Conservation (phyloP, 2,329 filamentous ascomycete genomes). For the Orbilia quercus region DNA sequence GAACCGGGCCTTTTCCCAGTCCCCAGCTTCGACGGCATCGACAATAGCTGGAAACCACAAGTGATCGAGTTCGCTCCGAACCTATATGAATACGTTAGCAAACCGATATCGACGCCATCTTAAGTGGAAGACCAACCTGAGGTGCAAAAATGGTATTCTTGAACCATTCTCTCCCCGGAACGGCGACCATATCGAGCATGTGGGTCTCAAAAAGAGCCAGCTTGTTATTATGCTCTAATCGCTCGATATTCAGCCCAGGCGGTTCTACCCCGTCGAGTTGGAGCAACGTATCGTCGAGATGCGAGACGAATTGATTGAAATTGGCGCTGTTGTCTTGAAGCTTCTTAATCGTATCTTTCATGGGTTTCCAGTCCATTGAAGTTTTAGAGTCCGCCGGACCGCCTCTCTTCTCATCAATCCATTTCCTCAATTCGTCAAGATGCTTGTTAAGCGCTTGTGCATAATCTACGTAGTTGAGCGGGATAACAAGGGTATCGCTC, state of each 20-base stretch:
- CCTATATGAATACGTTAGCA: conserved; percentile 30
- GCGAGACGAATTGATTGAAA: conserved; percentile 77
- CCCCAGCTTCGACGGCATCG: conserved; percentile 77
- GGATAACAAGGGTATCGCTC: conserved; percentile 72
- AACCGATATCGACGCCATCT: background rate
- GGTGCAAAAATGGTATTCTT: conserved; percentile 93
- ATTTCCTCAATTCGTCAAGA: conserved; percentile 74
- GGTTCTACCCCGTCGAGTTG: conserved; percentile 80
- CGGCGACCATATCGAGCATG: conserved; percentile 82
- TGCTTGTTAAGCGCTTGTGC: conserved; percentile 74
- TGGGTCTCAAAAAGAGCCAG: conserved; percentile 85
- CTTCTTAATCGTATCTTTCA: conserved; percentile 73
- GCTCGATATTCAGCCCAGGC: conserved; percentile 72
- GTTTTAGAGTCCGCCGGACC: conserved; percentile 59
- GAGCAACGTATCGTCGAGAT: conserved; percentile 80
- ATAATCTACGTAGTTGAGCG: conserved; percentile 71
- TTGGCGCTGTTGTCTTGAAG: conserved; percentile 68
- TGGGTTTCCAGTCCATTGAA: conserved; percentile 69
- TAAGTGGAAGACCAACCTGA: conserved; percentile 63
- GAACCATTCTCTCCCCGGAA: conserved; percentile 89
- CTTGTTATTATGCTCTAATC: conserved; percentile 80
- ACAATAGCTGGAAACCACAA: conserved; percentile 78
- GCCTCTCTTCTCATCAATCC: conserved; percentile 69
- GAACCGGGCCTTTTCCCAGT: conserved; percentile 72
- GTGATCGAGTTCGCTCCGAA: conserved; percentile 52